phyloP scores from a whole-genome alignment of 495 filamentous ascomycete genomes.

The Xylaria castorea region DNA sequence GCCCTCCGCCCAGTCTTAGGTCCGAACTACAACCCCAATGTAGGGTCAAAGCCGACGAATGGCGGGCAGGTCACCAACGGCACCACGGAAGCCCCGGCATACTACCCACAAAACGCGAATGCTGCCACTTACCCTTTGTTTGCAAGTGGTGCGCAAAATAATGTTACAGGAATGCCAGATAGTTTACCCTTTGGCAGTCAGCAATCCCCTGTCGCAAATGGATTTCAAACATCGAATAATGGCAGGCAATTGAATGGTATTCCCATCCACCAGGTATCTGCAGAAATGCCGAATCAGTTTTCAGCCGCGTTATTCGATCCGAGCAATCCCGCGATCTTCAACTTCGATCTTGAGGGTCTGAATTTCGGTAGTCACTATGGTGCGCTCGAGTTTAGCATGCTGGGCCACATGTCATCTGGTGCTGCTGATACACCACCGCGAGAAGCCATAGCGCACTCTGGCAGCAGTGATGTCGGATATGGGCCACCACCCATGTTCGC shows the following conservation, averaged over 20 bases:
- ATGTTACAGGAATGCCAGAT: slow-evolving; percentile 49
- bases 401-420: slow-evolving; percentile 90
- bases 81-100: slow-evolving; percentile 36
- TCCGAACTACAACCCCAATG: slow-evolving; percentile 59
- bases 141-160: slow-evolving; percentile 42
- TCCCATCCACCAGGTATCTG: slow-evolving; percentile 47
- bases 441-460: slow-evolving; percentile 54
- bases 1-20: slow-evolving; percentile 62
- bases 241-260: slow-evolving; percentile 43
- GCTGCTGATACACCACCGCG: slow-evolving; percentile 78
- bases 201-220: slow-evolving; percentile 73
- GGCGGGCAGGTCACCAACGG: slow-evolving; percentile 43
- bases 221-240: slow-evolving; percentile 60
- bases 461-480: slow-evolving; percentile 48
- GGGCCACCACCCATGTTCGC: slow-evolving; percentile 50
- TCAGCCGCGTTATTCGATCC: slow-evolving; percentile 77
- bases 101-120: slow-evolving; percentile 39
- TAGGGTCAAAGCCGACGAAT: slow-evolving; percentile 39
- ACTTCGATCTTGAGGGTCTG: slow-evolving; percentile 89
- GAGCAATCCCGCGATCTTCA: slow-evolving; percentile 87
- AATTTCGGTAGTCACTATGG: slow-evolving; percentile 97
- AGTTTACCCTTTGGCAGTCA: slow-evolving; percentile 63
- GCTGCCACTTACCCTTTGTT: slow-evolving; percentile 45
- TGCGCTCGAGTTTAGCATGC: slow-evolving; percentile 90
- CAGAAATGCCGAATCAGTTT: slow-evolving; percentile 51